phyloP scores from a whole-genome alignment of 2,329 filamentous ascomycete genomes.

The Nemania abortiva region DNA sequence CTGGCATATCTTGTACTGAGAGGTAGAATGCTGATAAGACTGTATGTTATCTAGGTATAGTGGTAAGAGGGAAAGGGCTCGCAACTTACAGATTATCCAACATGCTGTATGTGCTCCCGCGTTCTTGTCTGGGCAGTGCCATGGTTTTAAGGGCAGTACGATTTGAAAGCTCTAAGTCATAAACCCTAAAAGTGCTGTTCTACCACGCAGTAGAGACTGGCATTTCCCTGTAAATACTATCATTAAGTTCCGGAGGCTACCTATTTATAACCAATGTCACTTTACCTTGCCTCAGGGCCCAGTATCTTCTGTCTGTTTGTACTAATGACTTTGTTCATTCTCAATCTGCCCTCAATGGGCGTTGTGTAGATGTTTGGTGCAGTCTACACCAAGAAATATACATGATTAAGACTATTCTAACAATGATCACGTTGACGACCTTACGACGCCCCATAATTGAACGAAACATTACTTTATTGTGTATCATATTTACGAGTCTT shows the following conservation, averaged over 20 bases:
- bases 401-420: background rate
- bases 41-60: too few relatives aligned
- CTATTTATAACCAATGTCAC: background rate
- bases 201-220: background rate
- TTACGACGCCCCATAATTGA: background rate
- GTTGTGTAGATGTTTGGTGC: background rate
- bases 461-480: conserved; percentile 32
- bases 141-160: background rate
- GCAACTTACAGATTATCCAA: background rate
- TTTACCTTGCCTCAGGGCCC: background rate
- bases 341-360: background rate
- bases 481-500: conserved; percentile 21
- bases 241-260: background rate
- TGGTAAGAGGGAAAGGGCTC: conserved; percentile 10
- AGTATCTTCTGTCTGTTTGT: background rate
- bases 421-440: background rate
- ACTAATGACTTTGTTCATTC: background rate
- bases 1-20: too few relatives aligned
- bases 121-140: background rate
- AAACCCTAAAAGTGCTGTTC: background rate
- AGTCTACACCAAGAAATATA: background rate
- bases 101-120: background rate
- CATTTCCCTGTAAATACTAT: background rate
- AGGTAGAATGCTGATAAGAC: too few relatives aligned
- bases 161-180: background rate